These are phyloP conservation scores for Falciphora oryzae DNA, from an alignment of 2,329 filamentous ascomycete genomes.

Conservation along the genomic window DNA sequence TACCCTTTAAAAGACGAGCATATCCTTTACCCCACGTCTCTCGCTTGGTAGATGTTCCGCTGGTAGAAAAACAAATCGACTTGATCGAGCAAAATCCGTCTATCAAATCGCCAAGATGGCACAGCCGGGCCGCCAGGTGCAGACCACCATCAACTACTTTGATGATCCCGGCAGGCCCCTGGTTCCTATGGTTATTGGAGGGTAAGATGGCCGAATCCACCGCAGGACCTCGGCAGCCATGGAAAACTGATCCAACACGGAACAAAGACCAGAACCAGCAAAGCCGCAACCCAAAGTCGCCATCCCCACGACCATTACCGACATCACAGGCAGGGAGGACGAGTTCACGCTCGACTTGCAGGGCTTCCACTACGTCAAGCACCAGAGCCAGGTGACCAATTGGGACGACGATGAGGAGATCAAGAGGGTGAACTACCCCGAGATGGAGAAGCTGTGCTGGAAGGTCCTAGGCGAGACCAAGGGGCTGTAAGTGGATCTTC, in stretches of 20 bases:
- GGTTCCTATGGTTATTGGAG: conserved; percentile 26
- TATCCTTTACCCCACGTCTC: too few species aligned
- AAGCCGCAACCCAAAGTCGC: background rate
- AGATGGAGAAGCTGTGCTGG: background rate
- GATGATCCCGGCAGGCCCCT: conserved; percentile 34
- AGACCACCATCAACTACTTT: conserved; percentile 28
- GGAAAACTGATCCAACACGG: too few species aligned
- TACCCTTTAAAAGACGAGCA: too few species aligned
- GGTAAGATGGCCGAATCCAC: too few species aligned
- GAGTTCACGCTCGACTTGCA: conserved; percentile 52
- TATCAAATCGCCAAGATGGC: too few species aligned
- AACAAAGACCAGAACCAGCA: too few species aligned
- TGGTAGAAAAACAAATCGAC: too few species aligned
- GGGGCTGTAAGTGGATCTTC: background rate
- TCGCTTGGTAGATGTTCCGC: too few species aligned
- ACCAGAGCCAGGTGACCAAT: conserved; percentile 26
- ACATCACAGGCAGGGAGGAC: conserved; percentile 45
- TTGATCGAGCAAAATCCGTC: too few species aligned
- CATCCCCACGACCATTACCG: background rate
- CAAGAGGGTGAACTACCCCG: conserved; percentile 4
- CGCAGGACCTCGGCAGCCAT: too few species aligned
- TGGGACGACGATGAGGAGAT: conserved; percentile 16
- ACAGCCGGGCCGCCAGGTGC: too few species aligned
- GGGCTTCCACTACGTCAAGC: conserved; percentile 50
- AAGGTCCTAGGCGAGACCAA: background rate